Base-by-base conservation (phyloP, 2,329 filamentous ascomycete species). In the Dothideomycetidae sp. region DNA sequence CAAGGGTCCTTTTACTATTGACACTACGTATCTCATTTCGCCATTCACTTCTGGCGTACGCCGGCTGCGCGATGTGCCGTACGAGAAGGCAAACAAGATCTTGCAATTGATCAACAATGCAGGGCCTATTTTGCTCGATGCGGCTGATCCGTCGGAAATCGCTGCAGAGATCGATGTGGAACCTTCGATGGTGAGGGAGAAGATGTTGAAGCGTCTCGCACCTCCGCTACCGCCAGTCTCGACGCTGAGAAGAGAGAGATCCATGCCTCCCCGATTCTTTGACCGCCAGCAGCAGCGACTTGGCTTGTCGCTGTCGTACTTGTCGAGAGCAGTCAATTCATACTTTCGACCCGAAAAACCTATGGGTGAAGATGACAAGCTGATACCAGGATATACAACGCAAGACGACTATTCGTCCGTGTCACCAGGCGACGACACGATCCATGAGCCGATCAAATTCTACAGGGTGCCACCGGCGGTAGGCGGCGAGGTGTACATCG, bases 331-430 rank as follows among this genome's bases (percentile, higher is more conserved):
- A 13, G 9, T 13, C 29, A 10, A 31, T 31, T 13, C 12, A 9
- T 14, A 13, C 29, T 13, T 9, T 13, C 16, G 9, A 9, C 9
- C 9, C 9, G 12, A 13, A 9, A 9, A 31, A 14, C 12, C 10
- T n/a, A n/a, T n/a, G n/a, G 11, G n/a, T 10, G 14, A 35, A 5
- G 37, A 44, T 19, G 18, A 21, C 3, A 17, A 37, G 4, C 61
- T 80, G 1, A 65, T 69, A n/a, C 78, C 76, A 0, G 90, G 90
- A 1, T 96, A 96, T 61, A 94, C 82, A 0, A 98, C 90, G 9
- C 67, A 68, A 39, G 90, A 98, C 52, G 88, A 93, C 50, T 71
- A 75, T 4, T 84, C 86, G 33, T 60, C 61, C 3, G 82, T 93
- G 46, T 38, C 36, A 10, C 36, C 36, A 3, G 90, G 90, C 29